phyloP scores from a whole-genome alignment of 2,329 filamentous ascomycete genomes.

The Raffaelea ambrosiae region DNA sequence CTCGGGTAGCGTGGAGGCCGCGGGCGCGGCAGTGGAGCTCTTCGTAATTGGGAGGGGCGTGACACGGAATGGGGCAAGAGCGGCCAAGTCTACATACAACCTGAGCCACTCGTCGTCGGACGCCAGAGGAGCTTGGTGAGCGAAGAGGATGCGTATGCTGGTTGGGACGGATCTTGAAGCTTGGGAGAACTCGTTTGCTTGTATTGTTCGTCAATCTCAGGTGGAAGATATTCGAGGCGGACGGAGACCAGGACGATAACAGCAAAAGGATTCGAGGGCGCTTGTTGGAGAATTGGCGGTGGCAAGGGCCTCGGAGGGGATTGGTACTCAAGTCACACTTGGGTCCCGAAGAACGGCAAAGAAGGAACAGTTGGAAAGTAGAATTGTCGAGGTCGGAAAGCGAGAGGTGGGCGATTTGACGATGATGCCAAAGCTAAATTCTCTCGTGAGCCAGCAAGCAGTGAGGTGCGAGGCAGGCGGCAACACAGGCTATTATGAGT shows the following conservation, averaged over 20 bases:
- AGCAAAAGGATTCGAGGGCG: too few relatives aligned
- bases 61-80: slow-evolving; percentile 2
- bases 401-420: not conserved
- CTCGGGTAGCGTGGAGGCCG: not conserved
- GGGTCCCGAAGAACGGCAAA: slow-evolving; percentile 9
- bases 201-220: too few relatives aligned
- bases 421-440: too few relatives aligned
- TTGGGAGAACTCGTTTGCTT: too few relatives aligned
- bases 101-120: not conserved
- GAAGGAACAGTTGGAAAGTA: not conserved
- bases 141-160: too few relatives aligned
- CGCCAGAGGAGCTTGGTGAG: not conserved
- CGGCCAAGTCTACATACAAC: not conserved
- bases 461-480: too few relatives aligned
- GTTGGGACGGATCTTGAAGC: too few relatives aligned
- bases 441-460: too few relatives aligned
- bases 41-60: not conserved
- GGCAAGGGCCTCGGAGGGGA: too few relatives aligned
- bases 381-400: not conserved
- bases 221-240: too few relatives aligned
- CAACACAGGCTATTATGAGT: not conserved
- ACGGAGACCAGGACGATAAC: too few relatives aligned
- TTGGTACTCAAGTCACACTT: slow-evolving; percentile 9
- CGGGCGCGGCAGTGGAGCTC: not conserved
- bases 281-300: too few relatives aligned